Conservation (phyloP, 1,284 basidiomycete species). For the Wallemia ichthyophaga region DNA sequence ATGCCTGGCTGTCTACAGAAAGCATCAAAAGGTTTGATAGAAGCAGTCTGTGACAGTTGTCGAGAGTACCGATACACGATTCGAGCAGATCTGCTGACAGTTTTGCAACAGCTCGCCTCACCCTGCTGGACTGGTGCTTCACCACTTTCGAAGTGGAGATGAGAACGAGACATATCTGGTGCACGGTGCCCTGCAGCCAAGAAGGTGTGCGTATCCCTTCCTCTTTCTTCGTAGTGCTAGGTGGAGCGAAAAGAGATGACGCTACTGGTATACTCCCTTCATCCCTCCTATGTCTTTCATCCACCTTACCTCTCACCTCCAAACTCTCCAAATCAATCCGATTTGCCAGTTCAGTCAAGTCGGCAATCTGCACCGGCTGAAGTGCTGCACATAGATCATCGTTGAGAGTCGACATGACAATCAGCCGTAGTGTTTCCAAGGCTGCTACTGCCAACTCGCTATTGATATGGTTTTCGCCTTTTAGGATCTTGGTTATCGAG, state of each 20-base stretch:
- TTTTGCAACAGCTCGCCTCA: constrained; percentile 25
- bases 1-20: constrained; percentile 22
- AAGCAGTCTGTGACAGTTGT: constrained; percentile 31
- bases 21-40: constrained; percentile 36
- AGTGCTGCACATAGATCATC: constrained; percentile 28
- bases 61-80: constrained; percentile 28
- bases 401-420: constrained; percentile 21
- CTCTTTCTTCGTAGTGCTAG: background rate
- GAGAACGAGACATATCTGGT: constrained; percentile 15
- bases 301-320: constrained; percentile 16
- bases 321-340: constrained; percentile 24
- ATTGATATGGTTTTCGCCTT: constrained; percentile 17
- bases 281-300: no score
- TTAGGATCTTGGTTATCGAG: constrained; percentile 32
- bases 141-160: constrained; percentile 12
- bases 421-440: constrained; percentile 25
- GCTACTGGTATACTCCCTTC: constrained; percentile 5
- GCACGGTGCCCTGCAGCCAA: constrained; percentile 16
- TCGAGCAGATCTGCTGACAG: constrained; percentile 28
- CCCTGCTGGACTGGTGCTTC: constrained; percentile 30
- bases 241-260: constrained; percentile 5
- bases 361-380: constrained; percentile 21
- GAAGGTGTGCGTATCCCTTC: constrained; percentile 9
- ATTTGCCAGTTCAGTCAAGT: constrained; percentile 13
- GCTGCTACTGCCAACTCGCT: constrained; percentile 16